Evolutionary conservation across 345 rosid species (phyloP).

Genomic region (Linum usitatissimum): DNA sequence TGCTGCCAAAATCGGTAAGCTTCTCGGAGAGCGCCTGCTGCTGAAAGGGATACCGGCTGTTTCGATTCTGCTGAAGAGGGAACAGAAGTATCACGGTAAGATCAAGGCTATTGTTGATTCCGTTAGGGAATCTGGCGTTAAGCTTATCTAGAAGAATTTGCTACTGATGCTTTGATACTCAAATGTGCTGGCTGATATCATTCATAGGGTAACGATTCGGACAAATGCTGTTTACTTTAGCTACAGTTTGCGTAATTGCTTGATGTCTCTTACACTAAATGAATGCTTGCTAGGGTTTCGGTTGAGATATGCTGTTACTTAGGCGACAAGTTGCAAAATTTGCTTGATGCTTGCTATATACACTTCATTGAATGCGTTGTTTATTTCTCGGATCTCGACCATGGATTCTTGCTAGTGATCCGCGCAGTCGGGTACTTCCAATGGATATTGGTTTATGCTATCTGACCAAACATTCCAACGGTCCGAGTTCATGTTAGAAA

Average conservation of each 20-base stretch:
- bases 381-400: background rate
- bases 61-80: conserved; percentile 23
- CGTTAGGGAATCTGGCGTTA: conserved; percentile 54
- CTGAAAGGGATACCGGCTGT: conserved; percentile 67
- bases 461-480: conserved; percentile 62
- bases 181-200: no score
- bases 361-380: background rate
- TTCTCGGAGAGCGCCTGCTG: conserved; percentile 61
- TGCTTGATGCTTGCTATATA: background rate
- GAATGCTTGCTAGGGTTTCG: no score
- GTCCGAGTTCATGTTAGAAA: conserved; percentile 43
- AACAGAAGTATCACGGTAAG: conserved; percentile 43
- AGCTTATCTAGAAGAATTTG: conserved; percentile 27
- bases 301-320: background rate
- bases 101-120: conserved; percentile 81
- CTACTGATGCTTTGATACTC: no score
- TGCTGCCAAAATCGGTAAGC: conserved; percentile 74
- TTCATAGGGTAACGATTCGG: no score
- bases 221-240: no score
- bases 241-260: no score
- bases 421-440: background rate
- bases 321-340: background rate
- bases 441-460: conserved; percentile 56
- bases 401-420: background rate
- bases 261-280: no score